Evolutionary conservation across 495 filamentous ascomycete species (phyloP).

Genomic region (Amniculicola lignicola): DNA sequence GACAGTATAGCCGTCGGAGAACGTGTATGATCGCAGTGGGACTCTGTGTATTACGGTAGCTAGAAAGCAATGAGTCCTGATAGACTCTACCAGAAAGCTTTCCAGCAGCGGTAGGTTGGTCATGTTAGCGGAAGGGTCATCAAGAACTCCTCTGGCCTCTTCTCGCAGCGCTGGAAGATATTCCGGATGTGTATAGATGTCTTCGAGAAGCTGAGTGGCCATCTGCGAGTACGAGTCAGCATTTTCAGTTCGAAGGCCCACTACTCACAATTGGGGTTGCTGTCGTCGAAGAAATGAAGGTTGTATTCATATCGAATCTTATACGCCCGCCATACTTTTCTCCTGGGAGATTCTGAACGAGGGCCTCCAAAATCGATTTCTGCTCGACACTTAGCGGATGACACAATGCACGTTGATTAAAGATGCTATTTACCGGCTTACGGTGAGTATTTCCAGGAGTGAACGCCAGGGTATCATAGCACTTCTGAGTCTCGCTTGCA

Average conservation of each 20-base stretch:
- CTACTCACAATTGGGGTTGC: too few relatives aligned
- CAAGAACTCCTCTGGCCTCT: not conserved
- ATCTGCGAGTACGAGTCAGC: not conserved
- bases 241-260: not conserved
- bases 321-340: too few relatives aligned
- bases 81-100: not conserved
- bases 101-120: constrained; percentile 7
- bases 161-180: not conserved
- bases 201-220: not conserved
- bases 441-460: too few relatives aligned
- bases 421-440: too few relatives aligned
- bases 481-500: too few relatives aligned
- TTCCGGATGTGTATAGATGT: constrained; percentile 1
- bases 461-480: too few relatives aligned
- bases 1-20: constrained; percentile 9
- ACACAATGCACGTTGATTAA: too few relatives aligned
- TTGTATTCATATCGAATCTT: too few relatives aligned
- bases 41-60: not conserved
- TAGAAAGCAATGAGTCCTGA: constrained; percentile 1
- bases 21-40: not conserved
- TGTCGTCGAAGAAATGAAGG: too few relatives aligned
- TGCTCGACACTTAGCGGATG: too few relatives aligned
- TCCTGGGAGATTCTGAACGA: too few relatives aligned
- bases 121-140: not conserved
- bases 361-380: too few relatives aligned